phyloP scores from a whole-genome alignment of 2,329 filamentous ascomycete genomes.

The Hypoxylon sp. region DNA sequence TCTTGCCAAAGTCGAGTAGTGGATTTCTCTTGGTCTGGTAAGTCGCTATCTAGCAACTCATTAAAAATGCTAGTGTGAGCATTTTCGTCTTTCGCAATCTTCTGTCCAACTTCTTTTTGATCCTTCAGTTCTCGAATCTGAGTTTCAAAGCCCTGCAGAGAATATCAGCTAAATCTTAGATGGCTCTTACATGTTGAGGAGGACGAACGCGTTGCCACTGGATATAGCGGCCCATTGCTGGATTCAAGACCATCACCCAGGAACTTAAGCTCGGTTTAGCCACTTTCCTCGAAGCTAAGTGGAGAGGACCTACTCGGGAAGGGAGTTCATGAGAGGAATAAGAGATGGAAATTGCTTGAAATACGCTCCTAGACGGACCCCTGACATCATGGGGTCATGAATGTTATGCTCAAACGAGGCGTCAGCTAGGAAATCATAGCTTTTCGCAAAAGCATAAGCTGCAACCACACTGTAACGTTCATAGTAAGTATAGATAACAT shows the following conservation, averaged over 20 bases:
- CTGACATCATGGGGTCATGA: slow-evolving; percentile 11
- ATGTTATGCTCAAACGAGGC: slow-evolving; percentile 15
- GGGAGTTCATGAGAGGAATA: not conserved
- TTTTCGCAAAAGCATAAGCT: slow-evolving; percentile 21
- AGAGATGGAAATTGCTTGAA: slow-evolving; percentile 10
- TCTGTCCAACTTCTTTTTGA: slow-evolving; percentile 5
- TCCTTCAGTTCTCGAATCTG: slow-evolving; percentile 19
- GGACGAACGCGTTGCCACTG: slow-evolving; percentile 12
- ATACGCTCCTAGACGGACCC: not conserved
- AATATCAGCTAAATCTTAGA: not conserved
- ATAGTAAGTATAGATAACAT: not conserved
- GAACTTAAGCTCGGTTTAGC: slow-evolving; percentile 9
- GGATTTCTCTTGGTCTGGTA: slow-evolving; percentile 40
- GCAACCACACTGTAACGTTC: slow-evolving; percentile 11
- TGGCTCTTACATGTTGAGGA: not conserved
- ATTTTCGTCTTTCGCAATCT: slow-evolving; percentile 9
- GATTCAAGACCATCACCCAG: slow-evolving; percentile 1
- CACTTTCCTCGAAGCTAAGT: not conserved
- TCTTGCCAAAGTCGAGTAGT: slow-evolving; percentile 37
- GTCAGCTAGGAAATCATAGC: slow-evolving; percentile 22
- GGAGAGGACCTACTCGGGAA: slow-evolving; percentile 12
- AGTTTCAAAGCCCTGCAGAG: slow-evolving; percentile 3
- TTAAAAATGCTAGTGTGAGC: slow-evolving; percentile 33
- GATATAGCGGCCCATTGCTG: slow-evolving; percentile 1
- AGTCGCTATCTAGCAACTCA: slow-evolving; percentile 37